Evolutionary conservation across 2,329 filamentous ascomycete species (phyloP).

Genomic region (Mariannaea sp.): DNA sequence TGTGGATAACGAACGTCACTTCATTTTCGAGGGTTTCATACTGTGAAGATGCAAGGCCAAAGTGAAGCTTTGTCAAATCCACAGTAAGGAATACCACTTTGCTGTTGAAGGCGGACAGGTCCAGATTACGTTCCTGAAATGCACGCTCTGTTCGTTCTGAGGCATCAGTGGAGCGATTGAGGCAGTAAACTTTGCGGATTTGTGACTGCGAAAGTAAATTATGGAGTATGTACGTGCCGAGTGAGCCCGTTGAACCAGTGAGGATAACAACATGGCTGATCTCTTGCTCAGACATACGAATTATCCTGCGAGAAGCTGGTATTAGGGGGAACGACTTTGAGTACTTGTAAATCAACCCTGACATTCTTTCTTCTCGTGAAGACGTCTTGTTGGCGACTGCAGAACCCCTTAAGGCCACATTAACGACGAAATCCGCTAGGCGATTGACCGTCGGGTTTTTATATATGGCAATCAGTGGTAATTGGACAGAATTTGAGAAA

Average conservation of each 20-base stretch:
- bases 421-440: too few species aligned
- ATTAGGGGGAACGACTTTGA: too few species aligned
- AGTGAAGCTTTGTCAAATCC: not conserved
- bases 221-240: conserved; percentile 72
- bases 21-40: conserved; percentile 45
- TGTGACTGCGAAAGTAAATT: not conserved
- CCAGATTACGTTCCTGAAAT: not conserved
- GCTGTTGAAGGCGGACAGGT: too few species aligned
- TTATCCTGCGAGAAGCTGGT: too few species aligned
- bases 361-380: too few species aligned
- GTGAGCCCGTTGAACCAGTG: conserved; percentile 84
- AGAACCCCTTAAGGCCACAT: too few species aligned
- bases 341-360: too few species aligned
- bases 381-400: too few species aligned
- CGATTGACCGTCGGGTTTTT: too few species aligned
- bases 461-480: too few species aligned
- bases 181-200: not conserved
- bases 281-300: too few species aligned
- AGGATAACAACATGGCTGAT: conserved; percentile 71
- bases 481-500: too few species aligned
- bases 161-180: conserved; percentile 1
- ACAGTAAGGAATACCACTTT: conserved; percentile 1
- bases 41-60: not conserved
- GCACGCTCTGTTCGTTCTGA: not conserved
- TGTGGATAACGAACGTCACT: conserved; percentile 56